Percentiles rank a stretch among this genome's conserved stretches.
phyloP scores from a whole-genome alignment of 1,139 yeast genomes.

The Lodderomyces metapsilosis region DNA sequence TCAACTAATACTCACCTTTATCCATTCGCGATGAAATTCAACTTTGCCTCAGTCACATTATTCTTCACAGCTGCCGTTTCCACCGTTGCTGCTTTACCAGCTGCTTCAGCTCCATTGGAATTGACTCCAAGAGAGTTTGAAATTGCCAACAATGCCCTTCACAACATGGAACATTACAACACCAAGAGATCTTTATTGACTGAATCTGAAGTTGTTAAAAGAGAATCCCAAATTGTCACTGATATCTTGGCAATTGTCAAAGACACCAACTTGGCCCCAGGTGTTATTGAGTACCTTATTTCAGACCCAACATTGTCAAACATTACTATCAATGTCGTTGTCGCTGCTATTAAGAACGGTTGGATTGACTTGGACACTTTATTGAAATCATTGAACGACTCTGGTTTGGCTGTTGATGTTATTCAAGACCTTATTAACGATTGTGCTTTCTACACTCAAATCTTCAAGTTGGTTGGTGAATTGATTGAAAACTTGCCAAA shows the following conservation, averaged over 20 bases:
- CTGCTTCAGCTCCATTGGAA: slow-evolving; percentile 14
- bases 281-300: slow-evolving; percentile 32
- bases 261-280: slow-evolving; percentile 40
- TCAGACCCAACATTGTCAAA: slow-evolving; percentile 32
- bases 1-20: neutral
- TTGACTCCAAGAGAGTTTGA: slow-evolving; percentile 35
- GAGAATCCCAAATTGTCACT: slow-evolving; percentile 45
- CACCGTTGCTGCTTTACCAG: slow-evolving; percentile 37
- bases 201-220: slow-evolving; percentile 27
- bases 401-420: slow-evolving; percentile 43
- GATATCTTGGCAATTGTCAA: slow-evolving; percentile 41
- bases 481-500: slow-evolving; percentile 32
- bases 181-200: slow-evolving; percentile 30
- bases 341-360: slow-evolving; percentile 33
- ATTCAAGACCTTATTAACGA: slow-evolving; percentile 37
- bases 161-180: slow-evolving; percentile 26
- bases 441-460: slow-evolving; percentile 42
- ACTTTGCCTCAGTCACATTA: slow-evolving; percentile 30
- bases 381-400: slow-evolving; percentile 42
- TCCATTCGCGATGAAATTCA: slow-evolving; percentile 27
- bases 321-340: slow-evolving; percentile 30
- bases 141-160: slow-evolving; percentile 27
- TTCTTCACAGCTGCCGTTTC: slow-evolving; percentile 32
- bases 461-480: slow-evolving; percentile 35
- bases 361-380: slow-evolving; percentile 36